phyloP scores from a whole-genome alignment of 2,329 filamentous ascomycete species.

The Capronia coronata region DNA sequence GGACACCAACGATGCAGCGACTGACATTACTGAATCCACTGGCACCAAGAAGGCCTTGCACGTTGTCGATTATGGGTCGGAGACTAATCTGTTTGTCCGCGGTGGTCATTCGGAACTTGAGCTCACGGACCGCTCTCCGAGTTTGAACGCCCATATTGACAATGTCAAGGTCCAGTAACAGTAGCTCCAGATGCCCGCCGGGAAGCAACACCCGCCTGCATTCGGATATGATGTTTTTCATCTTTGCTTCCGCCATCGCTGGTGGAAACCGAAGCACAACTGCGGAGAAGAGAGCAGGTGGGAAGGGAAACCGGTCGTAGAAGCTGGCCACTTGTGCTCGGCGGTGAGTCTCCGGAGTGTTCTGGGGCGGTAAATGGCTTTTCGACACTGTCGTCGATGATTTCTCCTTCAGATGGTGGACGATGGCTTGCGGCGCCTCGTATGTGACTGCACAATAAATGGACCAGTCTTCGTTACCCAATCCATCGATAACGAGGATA shows the following conservation, averaged over 20 bases:
- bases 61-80: slow-evolving; percentile 43
- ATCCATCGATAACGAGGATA: slow-evolving; percentile 45
- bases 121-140: slow-evolving; percentile 39
- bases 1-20: slow-evolving; percentile 45
- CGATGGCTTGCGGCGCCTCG: slow-evolving; percentile 35
- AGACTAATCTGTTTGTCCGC: slow-evolving; percentile 40
- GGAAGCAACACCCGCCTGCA: slow-evolving; percentile 45
- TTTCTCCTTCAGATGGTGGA: slow-evolving; percentile 40
- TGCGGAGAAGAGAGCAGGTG: slow-evolving; percentile 42
- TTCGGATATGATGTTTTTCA: slow-evolving; percentile 43
- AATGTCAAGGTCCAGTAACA: slow-evolving; percentile 45
- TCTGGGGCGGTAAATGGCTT: slow-evolving; percentile 36
- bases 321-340: slow-evolving; percentile 36
- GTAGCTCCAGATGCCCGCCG: slow-evolving; percentile 46
- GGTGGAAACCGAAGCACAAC: slow-evolving; percentile 43
- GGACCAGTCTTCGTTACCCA: slow-evolving; percentile 49
- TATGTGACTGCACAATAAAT: slow-evolving; percentile 48
- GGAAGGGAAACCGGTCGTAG: slow-evolving; percentile 41
- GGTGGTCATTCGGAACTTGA: slow-evolving; percentile 43
- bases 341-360: slow-evolving; percentile 25
- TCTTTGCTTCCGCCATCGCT: slow-evolving; percentile 39
- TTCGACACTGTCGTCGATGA: slow-evolving; percentile 27
- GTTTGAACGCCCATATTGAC: slow-evolving; percentile 46
- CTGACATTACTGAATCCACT: slow-evolving; percentile 46
- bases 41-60: slow-evolving; percentile 42